Evolutionary conservation across 257 asterid genomes (phyloP).

Genomic region (Solanum chiquidenum): DNA sequence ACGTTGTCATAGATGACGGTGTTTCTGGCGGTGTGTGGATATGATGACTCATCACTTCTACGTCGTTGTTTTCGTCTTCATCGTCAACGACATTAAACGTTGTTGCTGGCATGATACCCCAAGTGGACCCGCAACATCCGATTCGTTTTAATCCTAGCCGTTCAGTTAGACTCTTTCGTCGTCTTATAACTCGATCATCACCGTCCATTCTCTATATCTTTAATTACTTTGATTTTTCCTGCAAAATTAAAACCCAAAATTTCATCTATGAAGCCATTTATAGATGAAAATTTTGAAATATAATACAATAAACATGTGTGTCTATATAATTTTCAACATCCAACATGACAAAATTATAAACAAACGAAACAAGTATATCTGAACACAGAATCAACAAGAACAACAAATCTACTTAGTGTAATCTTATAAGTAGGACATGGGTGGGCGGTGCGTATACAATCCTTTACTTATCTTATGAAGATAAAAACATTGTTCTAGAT

Average conservation of each 20-base stretch:
- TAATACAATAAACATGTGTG: neutral
- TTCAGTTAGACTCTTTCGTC: slow-evolving; percentile 50
- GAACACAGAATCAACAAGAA: neutral
- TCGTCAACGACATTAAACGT: slow-evolving; percentile 26
- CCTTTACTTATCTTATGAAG: neutral
- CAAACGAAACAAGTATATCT: neutral
- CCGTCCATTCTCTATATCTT: slow-evolving; percentile 32
- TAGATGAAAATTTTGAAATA: neutral
- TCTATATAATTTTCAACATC: neutral
- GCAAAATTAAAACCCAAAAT: slow-evolving; percentile 36
- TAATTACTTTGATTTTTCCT: slow-evolving; percentile 16
- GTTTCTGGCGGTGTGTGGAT: neutral
- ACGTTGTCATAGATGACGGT: neutral
- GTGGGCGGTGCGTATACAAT: neutral
- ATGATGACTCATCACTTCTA: neutral
- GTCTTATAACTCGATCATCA: slow-evolving; percentile 26
- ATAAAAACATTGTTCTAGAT: neutral
- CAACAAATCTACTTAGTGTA: too few species aligned
- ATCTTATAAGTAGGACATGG: too few species aligned
- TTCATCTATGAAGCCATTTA: slow-evolving; percentile 26
- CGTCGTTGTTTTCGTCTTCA: slow-evolving; percentile 12
- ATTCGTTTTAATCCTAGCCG: slow-evolving; percentile 63
- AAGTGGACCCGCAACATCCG: slow-evolving; percentile 52
- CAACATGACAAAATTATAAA: neutral
- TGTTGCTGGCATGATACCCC: slow-evolving; percentile 41